Conservation (phyloP, 805 yeast species). For the Phaffomyces thermotolerans region DNA sequence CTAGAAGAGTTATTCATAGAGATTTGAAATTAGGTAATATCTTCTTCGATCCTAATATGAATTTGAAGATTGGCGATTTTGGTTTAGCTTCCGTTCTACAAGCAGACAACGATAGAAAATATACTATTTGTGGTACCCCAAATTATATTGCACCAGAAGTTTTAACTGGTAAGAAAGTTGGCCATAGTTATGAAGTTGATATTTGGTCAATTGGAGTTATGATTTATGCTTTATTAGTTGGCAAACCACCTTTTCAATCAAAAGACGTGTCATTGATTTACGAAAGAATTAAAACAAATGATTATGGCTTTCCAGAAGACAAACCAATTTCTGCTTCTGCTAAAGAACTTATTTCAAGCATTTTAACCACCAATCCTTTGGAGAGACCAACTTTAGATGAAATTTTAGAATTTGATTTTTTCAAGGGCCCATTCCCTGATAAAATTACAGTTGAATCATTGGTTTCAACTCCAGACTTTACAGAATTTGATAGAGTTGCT, state of each 20-base stretch:
- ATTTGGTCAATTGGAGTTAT: conserved; percentile 97
- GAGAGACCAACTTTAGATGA: conserved; percentile 77
- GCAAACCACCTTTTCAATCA: conserved; percentile 97
- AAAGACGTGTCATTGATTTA: conserved; percentile 89
- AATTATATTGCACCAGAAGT: conserved; percentile 98
- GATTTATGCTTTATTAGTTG: conserved; percentile 85
- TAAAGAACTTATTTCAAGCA: conserved; percentile 57
- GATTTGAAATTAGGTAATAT: conserved; percentile 95
- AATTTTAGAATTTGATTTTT: conserved; percentile 79
- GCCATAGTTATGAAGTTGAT: conserved; percentile 93
- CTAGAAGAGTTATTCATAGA: conserved; percentile 88
- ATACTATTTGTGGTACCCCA: conserved; percentile 97
- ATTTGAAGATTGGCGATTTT: conserved; percentile 93
- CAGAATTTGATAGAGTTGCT: conserved; percentile 48
- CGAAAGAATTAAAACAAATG: conserved; percentile 81
- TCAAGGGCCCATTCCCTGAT: conserved; percentile 78
- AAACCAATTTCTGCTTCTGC: conserved; percentile 66
- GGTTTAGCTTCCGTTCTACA: conserved; percentile 96
- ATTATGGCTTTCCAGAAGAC: conserved; percentile 70
- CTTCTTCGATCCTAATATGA: conserved; percentile 89
- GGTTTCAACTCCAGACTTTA: conserved; percentile 52
- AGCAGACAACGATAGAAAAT: conserved; percentile 63
- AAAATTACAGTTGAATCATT: conserved; percentile 56
- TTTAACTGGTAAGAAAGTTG: conserved; percentile 75
- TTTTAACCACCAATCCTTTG: conserved; percentile 71